phyloP scores from a whole-genome alignment of 225 moss, liverwort and hornwort genomes.

The Pseudoscleropodium purum region DNA sequence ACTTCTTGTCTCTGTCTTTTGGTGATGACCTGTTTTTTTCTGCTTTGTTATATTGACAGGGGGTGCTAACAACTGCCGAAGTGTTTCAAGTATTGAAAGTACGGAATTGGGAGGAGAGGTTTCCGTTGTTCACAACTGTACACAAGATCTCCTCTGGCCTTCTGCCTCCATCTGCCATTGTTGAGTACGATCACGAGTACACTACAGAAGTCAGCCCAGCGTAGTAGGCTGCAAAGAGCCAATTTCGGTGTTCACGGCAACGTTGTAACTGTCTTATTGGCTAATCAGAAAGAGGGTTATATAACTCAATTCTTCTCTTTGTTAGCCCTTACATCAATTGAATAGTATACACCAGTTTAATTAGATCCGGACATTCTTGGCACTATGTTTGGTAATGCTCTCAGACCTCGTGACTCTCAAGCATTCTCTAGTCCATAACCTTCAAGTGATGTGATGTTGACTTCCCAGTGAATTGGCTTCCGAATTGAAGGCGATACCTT shows the following conservation, averaged over 20 bases:
- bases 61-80: conserved; percentile 58
- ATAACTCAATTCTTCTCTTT: too few relatives aligned
- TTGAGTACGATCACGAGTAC: conserved; percentile 20
- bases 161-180: conserved; percentile 47
- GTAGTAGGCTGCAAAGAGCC: not conserved
- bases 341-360: not conserved
- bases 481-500: not conserved
- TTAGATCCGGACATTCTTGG: not conserved
- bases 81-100: conserved; percentile 48
- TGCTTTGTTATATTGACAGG: conserved; percentile 14
- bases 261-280: too few relatives aligned
- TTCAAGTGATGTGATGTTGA: not conserved
- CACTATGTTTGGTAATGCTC: not conserved
- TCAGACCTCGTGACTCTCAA: not conserved
- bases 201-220: not conserved
- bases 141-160: conserved; percentile 40
- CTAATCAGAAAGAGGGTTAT: not conserved
- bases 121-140: conserved; percentile 58
- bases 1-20: not conserved
- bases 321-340: not conserved
- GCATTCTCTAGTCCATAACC: not conserved
- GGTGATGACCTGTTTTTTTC: not conserved
- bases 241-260: not conserved
- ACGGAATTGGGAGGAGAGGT: conserved; percentile 44
- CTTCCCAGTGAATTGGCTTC: not conserved